These are phyloP conservation scores for Haplosporangium gracile DNA, from an alignment of 192 early-diverging fungal species.

Conservation along the genomic window DNA sequence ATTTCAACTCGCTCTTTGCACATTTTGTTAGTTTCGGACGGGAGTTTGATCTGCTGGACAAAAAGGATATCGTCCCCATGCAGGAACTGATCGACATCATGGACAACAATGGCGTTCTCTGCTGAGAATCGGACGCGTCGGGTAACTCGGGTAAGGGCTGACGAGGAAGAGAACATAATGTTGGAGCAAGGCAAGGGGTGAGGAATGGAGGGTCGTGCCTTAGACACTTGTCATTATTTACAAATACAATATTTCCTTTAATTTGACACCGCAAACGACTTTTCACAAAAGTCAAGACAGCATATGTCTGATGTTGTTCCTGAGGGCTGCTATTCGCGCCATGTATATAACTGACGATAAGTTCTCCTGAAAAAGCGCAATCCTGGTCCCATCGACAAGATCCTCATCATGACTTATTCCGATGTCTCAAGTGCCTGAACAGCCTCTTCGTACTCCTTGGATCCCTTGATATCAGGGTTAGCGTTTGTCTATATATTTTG, in stretches of 20 bases:
- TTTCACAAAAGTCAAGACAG: too few relatives aligned
- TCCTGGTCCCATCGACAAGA: neutral
- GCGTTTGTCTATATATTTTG: constrained; percentile 26
- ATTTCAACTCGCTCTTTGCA: constrained; percentile 97
- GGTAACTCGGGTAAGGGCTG: neutral
- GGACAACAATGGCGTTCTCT: constrained; percentile 54
- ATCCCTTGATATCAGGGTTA: constrained; percentile 40
- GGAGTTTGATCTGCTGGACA: constrained; percentile 95
- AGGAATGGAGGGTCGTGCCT: too few relatives aligned
- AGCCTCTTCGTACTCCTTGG: constrained; percentile 52
- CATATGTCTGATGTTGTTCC: too few relatives aligned
- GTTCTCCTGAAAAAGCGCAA: neutral
- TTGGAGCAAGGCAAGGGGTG: neutral
- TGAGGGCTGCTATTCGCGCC: too few relatives aligned
- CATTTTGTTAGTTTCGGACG: constrained; percentile 94
- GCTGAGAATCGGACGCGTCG: neutral
- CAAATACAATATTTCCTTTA: too few relatives aligned
- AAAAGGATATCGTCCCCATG: constrained; percentile 89
- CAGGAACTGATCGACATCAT: constrained; percentile 77
- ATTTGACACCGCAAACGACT: too few relatives aligned
- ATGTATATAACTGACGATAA: neutral
- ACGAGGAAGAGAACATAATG: neutral
- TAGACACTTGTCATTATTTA: too few relatives aligned
- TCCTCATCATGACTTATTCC: constrained; percentile 10
- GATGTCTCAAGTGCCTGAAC: constrained; percentile 29